These are phyloP conservation scores for Buddleja alternifolia DNA, from an alignment of 257 asterid species.

Conservation along the genomic window DNA sequence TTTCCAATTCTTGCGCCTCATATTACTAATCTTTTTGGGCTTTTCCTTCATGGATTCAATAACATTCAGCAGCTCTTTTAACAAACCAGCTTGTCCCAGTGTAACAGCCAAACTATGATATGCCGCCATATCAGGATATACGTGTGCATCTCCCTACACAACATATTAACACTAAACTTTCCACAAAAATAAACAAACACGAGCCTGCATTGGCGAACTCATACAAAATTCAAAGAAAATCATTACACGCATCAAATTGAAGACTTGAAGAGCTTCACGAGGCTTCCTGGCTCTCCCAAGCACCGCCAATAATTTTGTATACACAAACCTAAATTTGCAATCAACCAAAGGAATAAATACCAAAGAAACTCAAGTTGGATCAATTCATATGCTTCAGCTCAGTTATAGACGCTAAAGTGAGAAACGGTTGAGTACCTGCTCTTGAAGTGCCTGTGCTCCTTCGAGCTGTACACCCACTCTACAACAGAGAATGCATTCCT, in stretches of 20 bases:
- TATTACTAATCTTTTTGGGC: slow-evolving; percentile 62
- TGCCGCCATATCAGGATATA: slow-evolving; percentile 97
- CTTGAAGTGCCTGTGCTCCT: slow-evolving; percentile 65
- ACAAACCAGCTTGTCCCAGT: slow-evolving; percentile 87
- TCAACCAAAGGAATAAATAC: slow-evolving; percentile 19
- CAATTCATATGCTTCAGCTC: slow-evolving; percentile 5
- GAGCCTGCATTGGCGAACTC: slow-evolving; percentile 4
- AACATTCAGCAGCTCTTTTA: slow-evolving; percentile 75
- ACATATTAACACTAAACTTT: slow-evolving; percentile 21
- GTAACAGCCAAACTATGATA: slow-evolving; percentile 83
- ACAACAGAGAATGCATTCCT: slow-evolving; percentile 78
- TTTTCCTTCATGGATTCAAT: slow-evolving; percentile 77
- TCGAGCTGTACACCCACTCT: slow-evolving; percentile 75
- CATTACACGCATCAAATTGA: slow-evolving; percentile 85
- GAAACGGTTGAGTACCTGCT: slow-evolving; percentile 59
- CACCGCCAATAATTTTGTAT: slow-evolving; percentile 79
- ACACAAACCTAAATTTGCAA: slow-evolving; percentile 74
- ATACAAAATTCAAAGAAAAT: slow-evolving; percentile 23
- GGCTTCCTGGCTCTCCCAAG: slow-evolving; percentile 81
- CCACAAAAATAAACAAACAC: slow-evolving; percentile 28
- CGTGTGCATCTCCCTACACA: slow-evolving; percentile 67
- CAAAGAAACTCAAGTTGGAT: slow-evolving; percentile 14
- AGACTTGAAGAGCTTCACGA: slow-evolving; percentile 75
- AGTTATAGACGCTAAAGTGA: slow-evolving; percentile 12
- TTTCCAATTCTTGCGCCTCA: slow-evolving; percentile 73